A percentile compares a stretch with the other conserved stretches of the same genome.
Conservation (phyloP, 2,329 filamentous ascomycete species). For the Talaromyces sp. region DNA sequence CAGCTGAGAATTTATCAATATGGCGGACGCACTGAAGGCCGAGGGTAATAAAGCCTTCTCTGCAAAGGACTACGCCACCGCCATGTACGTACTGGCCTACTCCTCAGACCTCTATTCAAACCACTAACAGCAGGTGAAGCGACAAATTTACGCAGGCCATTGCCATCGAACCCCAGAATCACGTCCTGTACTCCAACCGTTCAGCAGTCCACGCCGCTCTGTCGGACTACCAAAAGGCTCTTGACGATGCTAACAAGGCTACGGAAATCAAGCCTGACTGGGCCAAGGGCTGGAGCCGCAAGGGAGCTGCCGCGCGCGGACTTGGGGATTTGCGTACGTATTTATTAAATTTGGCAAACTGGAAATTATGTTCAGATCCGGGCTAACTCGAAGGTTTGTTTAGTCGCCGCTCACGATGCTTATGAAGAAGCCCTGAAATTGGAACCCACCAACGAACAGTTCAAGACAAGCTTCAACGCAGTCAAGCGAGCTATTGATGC, state of each 20-base stretch:
- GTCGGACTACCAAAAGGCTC: constrained; percentile 76
- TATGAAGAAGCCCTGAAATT: constrained; percentile 93
- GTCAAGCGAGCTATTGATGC: constrained; percentile 84
- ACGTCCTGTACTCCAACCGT: constrained; percentile 96
- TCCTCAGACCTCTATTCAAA: not conserved
- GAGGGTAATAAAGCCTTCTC: constrained; percentile 98
- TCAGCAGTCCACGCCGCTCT: constrained; percentile 84
- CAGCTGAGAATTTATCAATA: constrained; percentile 22
- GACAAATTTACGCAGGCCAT: constrained; percentile 95
- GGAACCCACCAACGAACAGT: constrained; percentile 84
- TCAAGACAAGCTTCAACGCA: constrained; percentile 78
- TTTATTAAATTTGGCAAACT: not conserved
- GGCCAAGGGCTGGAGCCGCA: constrained; percentile 93
- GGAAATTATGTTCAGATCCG: not conserved
- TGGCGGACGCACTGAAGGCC: constrained; percentile 83
- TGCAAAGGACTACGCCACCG: constrained; percentile 93
- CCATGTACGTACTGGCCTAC: constrained; percentile 64
- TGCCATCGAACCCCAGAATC: constrained; percentile 77
- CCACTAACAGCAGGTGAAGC: constrained; percentile 42
- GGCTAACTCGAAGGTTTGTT: constrained; percentile 15
- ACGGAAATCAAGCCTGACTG: constrained; percentile 95
- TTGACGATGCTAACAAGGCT: constrained; percentile 88
- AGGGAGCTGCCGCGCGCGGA: constrained; percentile 86
- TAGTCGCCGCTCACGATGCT: constrained; percentile 75
- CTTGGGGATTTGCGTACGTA: constrained; percentile 68